Base-by-base conservation (phyloP, 2,329 filamentous ascomycete genomes). In the Aspergillus tamarii region DNA sequence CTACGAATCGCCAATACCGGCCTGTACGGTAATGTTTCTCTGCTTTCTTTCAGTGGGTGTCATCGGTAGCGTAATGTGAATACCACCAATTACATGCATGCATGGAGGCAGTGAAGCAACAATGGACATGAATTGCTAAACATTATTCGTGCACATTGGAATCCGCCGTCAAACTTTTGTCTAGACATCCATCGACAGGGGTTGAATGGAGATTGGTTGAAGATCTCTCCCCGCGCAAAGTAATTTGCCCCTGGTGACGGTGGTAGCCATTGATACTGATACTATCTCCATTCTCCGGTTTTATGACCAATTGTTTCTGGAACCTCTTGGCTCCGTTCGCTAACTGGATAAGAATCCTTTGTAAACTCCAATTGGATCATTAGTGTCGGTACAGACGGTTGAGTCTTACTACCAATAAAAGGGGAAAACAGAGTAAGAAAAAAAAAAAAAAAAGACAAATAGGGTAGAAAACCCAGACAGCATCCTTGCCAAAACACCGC, bases 141-240 rank as follows among this genome's bases (percentile, higher is more conserved):
- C 26, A 30, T 59, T 12, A 62, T 55, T 62, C 36, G 48, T n/a
- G 39, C 45, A 58, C 21, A 62, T 16, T 21, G 39, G 46, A 62
- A 62, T 53, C 48, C 41, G 58, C 30, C 34, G 23, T 57, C 43
- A 53, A 57, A 21, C 48, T 52, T 52, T 62, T 58, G 56, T 54
- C 62, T 57, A 57, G 60, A 60, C 53, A 28, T 32, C 56, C 45
- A 19, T n/a, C 43, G 57, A 63, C 46, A 57, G 57, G 60, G 57
- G 28, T 54, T 48, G 21, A 39, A 55, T 21, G 21, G 56, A 23
- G 30, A 57, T 45, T 34, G 36, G 48, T 28, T 32, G 65, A 63
- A 62, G 63, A 65, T 63, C 63, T 61, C 65, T 59, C 65, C 65
- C 65, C 63, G 66, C 66, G 64, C 26, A 52, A 19, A 21, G 26